Evolutionary conservation across 441 rosid genomes (phyloP).

Genomic region (Populus trichocarpa): DNA sequence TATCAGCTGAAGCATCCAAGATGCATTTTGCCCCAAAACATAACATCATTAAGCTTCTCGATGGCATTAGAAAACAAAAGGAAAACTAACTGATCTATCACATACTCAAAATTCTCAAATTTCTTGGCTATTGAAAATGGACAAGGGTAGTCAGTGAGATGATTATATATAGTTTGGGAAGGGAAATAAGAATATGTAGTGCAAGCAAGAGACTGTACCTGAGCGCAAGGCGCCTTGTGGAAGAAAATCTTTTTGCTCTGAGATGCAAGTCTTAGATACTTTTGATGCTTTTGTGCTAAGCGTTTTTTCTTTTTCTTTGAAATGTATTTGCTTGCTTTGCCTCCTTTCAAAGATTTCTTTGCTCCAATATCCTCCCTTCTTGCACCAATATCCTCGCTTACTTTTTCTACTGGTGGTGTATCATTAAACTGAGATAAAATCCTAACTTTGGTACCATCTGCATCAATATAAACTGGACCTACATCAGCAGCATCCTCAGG

Average conservation of each 20-base stretch:
- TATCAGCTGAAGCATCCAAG: neutral
- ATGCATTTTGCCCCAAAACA: neutral
- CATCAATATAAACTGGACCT: slow-evolving; percentile 88
- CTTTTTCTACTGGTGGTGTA: slow-evolving; percentile 28
- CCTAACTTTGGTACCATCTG: slow-evolving; percentile 75
- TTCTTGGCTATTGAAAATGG: neutral
- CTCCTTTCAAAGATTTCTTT: slow-evolving; percentile 44
- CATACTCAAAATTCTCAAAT: neutral
- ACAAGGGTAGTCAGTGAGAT: neutral
- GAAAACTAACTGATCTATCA: neutral
- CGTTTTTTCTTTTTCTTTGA: slow-evolving; percentile 52
- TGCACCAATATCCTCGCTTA: slow-evolving; percentile 35
- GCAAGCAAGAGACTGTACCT: slow-evolving; percentile 43
- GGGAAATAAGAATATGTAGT: slow-evolving; percentile 4
- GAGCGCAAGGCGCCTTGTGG: slow-evolving; percentile 40
- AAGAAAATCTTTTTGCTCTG: slow-evolving; percentile 46
- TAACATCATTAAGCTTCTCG: neutral
- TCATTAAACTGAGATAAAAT: slow-evolving; percentile 63
- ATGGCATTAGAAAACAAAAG: neutral
- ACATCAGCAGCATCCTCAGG: slow-evolving; percentile 52
- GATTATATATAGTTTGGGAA: neutral
- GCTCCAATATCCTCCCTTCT: slow-evolving; percentile 40
- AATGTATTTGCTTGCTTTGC: slow-evolving; percentile 41
- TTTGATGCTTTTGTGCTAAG: slow-evolving; percentile 43
- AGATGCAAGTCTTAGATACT: slow-evolving; percentile 48